phyloP scores from a whole-genome alignment of 768 basidiomycete genomes.

The Lentinula aciculospora region DNA sequence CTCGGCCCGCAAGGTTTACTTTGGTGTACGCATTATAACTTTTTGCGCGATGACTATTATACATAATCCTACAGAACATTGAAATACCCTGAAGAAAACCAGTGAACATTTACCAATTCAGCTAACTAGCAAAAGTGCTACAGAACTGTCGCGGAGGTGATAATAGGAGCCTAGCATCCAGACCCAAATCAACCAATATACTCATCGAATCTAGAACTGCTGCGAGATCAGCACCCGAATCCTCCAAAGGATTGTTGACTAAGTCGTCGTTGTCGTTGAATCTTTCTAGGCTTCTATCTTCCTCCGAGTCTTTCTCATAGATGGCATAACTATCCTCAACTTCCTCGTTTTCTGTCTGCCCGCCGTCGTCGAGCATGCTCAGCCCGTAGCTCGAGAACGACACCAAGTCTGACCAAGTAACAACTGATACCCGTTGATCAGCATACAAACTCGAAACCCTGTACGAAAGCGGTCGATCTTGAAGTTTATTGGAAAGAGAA shows the following conservation, averaged over 20 bases:
- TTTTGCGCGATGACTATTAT: no score
- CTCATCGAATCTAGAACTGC: conserved; percentile 5
- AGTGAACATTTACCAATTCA: background rate
- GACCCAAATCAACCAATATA: background rate
- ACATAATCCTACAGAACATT: no score
- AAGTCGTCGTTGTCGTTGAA: background rate
- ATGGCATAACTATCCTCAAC: background rate
- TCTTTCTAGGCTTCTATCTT: background rate
- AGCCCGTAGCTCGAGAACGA: conserved; percentile 2
- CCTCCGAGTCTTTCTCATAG: background rate
- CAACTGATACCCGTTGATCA: background rate
- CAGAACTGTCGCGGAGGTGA: background rate
- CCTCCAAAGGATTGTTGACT: background rate
- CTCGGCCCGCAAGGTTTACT: background rate
- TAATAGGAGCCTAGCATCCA: conserved; percentile 1
- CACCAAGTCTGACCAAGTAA: conserved; percentile 7
- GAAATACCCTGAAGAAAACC: background rate
- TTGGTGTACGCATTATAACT: no score
- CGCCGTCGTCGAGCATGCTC: background rate
- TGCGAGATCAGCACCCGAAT: background rate
- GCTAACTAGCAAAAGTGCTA: background rate
- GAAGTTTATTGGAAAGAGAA: background rate
- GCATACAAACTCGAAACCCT: background rate
- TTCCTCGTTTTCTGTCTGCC: background rate
- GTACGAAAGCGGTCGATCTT: background rate